Conservation (phyloP, 140 eudicot species). For the Ambrosia hybrid region DNA sequence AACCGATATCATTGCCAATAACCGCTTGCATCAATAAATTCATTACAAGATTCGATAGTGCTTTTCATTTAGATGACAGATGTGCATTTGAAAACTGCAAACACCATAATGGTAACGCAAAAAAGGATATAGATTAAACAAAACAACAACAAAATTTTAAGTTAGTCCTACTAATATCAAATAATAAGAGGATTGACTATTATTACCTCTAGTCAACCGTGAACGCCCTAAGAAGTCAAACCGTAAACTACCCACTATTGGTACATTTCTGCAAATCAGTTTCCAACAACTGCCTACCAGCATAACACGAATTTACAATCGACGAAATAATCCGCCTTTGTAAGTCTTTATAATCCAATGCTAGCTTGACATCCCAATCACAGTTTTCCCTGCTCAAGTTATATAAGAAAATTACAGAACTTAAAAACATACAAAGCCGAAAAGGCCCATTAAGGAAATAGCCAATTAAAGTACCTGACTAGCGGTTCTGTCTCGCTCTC, state of each 20-base stretch:
- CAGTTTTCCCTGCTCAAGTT: conserved; percentile 34
- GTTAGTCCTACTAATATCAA: too few relatives aligned
- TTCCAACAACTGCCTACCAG: conserved; percentile 49
- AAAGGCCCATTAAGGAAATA: too few relatives aligned
- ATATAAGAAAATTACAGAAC: neutral
- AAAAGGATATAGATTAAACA: neutral
- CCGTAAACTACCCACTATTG: neutral
- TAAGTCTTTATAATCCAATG: conserved; percentile 55
- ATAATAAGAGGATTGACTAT: neutral
- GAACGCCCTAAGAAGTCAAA: neutral
- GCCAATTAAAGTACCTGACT: conserved; percentile 42
- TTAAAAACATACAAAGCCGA: neutral
- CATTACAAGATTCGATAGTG: neutral
- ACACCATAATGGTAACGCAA: neutral
- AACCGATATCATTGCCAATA: neutral
- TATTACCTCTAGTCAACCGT: neutral
- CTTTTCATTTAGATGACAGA: neutral
- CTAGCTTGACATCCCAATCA: conserved; percentile 81
- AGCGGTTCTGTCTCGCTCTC: conserved; percentile 42
- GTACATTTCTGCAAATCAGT: conserved; percentile 30
- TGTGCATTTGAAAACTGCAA: conserved; percentile 1
- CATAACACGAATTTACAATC: conserved; percentile 47
- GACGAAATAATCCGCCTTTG: conserved; percentile 68
- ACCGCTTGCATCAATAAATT: neutral
- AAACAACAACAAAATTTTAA: too few relatives aligned